Percentiles rank a stretch among this genome's conserved stretches.
Evolutionary conservation across 345 rosid species (phyloP).

Genomic region (Citrus medica): DNA sequence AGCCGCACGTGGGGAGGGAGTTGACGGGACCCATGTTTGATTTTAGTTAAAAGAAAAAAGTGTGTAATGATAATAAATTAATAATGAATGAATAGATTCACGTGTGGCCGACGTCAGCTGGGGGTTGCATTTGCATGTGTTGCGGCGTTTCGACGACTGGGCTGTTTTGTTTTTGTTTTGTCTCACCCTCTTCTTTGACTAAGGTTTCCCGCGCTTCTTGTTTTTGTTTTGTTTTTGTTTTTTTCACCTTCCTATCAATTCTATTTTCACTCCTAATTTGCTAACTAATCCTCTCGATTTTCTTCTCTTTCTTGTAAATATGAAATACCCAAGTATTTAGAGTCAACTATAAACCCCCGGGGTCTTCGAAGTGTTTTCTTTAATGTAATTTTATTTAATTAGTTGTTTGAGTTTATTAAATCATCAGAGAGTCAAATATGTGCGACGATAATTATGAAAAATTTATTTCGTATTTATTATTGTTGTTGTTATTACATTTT

Average conservation of each 20-base stretch:
- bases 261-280: background rate
- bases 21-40: conserved; percentile 11
- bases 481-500: background rate
- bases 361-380: too few species aligned
- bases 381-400: rapidly evolving
- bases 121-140: conserved; percentile 28
- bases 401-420: too few species aligned
- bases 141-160: conserved; percentile 48
- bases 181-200: conserved; percentile 14
- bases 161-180: conserved; percentile 19
- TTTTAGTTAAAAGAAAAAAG: background rate
- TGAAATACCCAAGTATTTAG: too few species aligned
- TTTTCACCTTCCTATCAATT: background rate
- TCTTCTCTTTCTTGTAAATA: background rate
- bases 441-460: too few species aligned
- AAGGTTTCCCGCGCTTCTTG: conserved; percentile 13
- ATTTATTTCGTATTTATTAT: rapidly evolving
- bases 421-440: rapidly evolving
- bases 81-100: conserved; percentile 8
- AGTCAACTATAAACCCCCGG: too few species aligned
- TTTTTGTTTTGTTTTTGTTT: too few species aligned
- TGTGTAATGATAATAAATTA: background rate
- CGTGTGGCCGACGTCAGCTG: conserved; percentile 45
- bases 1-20: conserved; percentile 30
- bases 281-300: background rate